phyloP scores from a whole-genome alignment of 176 grass and related monocot species.

The Raddia distichophylla region DNA sequence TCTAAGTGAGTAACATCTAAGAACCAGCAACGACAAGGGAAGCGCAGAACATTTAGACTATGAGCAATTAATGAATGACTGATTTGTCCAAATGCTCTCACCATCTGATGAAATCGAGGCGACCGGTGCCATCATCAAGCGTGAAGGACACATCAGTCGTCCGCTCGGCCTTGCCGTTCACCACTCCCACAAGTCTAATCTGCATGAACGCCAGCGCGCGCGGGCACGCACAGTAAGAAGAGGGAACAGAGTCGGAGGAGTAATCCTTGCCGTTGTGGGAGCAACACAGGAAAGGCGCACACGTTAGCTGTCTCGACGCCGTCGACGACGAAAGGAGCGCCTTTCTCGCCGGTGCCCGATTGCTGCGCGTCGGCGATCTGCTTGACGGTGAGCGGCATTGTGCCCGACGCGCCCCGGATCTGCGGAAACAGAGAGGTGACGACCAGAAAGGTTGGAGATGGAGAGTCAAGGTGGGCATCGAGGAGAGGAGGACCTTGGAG shows the following conservation, averaged over 20 bases:
- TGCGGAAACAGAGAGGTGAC: conserved; percentile 13
- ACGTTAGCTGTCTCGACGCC: conserved; percentile 72
- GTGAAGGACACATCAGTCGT: conserved; percentile 74
- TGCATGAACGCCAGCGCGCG: background rate
- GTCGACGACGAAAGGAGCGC: conserved; percentile 56
- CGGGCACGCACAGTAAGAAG: background rate
- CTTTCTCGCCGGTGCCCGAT: conserved; percentile 54
- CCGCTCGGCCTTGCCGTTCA: conserved; percentile 67
- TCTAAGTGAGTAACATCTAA: background rate
- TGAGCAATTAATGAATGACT: background rate
- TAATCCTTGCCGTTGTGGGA: background rate
- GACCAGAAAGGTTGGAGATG: background rate
- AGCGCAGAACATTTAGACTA: background rate
- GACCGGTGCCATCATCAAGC: conserved; percentile 82
- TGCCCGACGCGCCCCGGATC: conserved; percentile 58
- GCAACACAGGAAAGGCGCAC: background rate
- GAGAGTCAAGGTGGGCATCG: background rate
- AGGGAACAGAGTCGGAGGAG: background rate
- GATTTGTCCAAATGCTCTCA: background rate
- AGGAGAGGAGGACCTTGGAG: background rate
- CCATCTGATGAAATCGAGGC: conserved; percentile 91
- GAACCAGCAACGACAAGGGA: background rate
- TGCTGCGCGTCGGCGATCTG: conserved; percentile 75
- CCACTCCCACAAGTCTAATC: conserved; percentile 74
- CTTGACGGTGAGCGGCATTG: conserved; percentile 77